Percentiles rank a stretch among this genome's conserved stretches.
Conservation (phyloP, 2,329 filamentous ascomycete genomes). For the Chrysoporthe austroafricana region DNA sequence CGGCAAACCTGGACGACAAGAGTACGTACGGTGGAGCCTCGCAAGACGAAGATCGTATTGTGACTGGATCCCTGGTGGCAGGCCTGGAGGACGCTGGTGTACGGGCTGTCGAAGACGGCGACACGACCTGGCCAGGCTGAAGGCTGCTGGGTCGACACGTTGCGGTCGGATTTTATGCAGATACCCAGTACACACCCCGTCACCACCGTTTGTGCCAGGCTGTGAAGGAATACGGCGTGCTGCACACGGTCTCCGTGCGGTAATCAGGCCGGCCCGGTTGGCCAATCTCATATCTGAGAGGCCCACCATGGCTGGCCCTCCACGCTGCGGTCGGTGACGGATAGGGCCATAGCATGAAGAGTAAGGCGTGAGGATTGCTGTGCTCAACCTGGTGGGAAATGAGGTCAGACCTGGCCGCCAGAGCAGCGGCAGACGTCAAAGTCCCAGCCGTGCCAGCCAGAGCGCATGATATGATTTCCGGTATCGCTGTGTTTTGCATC, state of each 20-base stretch:
- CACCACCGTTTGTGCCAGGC: background rate
- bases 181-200: background rate
- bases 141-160: background rate
- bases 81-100: background rate
- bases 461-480: conserved; percentile 3
- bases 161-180: background rate
- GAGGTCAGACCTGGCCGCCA: background rate
- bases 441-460: background rate
- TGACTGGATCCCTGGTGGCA: background rate
- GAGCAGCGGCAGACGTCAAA: background rate
- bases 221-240: background rate
- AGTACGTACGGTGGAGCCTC: background rate
- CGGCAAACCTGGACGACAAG: background rate
- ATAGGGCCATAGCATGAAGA: background rate
- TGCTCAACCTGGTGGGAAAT: background rate
- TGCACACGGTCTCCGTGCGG: background rate
- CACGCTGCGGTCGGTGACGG: background rate
- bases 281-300: background rate
- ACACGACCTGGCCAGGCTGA: background rate
- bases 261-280: background rate
- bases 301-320: background rate
- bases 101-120: background rate
- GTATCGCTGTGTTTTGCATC: conserved; percentile 11
- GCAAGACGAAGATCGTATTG: background rate
- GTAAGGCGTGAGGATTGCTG: background rate